Base-by-base conservation (phyloP, 768 basidiomycete genomes). In the Serendipita sp. region DNA sequence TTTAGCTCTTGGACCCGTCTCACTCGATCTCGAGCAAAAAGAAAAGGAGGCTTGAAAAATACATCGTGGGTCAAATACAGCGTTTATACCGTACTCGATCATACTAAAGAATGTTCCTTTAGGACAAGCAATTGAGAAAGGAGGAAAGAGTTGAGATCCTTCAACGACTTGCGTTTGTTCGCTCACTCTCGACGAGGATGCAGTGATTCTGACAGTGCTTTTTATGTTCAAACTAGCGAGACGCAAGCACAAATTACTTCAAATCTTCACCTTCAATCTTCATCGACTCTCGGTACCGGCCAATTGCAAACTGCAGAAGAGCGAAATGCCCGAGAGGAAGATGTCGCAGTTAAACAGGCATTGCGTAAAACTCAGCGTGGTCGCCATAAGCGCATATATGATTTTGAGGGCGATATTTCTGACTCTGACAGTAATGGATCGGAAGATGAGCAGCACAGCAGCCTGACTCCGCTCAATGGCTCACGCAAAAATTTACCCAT, bases 71-170 rank as follows among this genome's bases (percentile, higher is more conserved):
- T 51, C n/a, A 24, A 24, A 24, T 24, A 24, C 24, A 24, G 24
- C 24, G 24, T 24, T 24, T 24, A 24, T 24, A 24, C 24, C 24
- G 24, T 24, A 24, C 24, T 24, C 24, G 24, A 24, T 24, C 24
- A 24, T 24, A 24, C 24, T 24, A 24, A 24, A 24, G 24, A 24
- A 24, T 24, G 24, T 24, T 24, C 24, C 24, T 62, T 13, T 65
- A 93, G 91, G 88, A 91, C 60, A 93, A 93, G 76, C 94, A 94
- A 74, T 76, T 95, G 56, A 91, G 88, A 75, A 90, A 92, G 72
- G 93, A 96, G 71, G 90, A 91, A 67, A 82, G 92, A 51, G 70
- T 83, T 3, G 73, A 79, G 18, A 78, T 96, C 13, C 84, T 95
- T 64, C 83, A 89, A 68, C 92, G 89, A 72, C 78, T 96, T 67